phyloP scores from a whole-genome alignment of 371 early-diverging fungal species.

The Basidiobolus meristosporus region DNA sequence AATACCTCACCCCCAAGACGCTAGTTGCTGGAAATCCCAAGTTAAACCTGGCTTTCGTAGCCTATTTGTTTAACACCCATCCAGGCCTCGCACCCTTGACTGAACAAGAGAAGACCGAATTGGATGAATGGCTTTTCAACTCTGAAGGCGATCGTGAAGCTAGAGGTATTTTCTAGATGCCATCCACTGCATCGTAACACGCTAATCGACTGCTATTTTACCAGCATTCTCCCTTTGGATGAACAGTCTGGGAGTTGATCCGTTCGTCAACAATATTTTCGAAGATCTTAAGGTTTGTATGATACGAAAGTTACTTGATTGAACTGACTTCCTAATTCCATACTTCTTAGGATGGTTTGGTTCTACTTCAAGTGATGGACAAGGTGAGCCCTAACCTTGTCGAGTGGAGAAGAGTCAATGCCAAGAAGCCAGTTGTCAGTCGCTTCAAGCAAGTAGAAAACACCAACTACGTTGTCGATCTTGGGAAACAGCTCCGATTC shows the following conservation, averaged over 20 bases:
- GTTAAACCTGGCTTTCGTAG: slow-evolving; percentile 90
- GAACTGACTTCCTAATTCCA: too few relatives aligned
- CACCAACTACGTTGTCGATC: slow-evolving; percentile 72
- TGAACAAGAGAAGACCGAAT: slow-evolving; percentile 59
- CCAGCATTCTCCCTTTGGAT: slow-evolving; percentile 92
- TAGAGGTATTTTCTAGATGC: too few relatives aligned
- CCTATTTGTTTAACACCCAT: slow-evolving; percentile 84
- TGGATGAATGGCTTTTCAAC: slow-evolving; percentile 75
- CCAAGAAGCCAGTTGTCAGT: slow-evolving; percentile 38
- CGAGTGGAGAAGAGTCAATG: slow-evolving; percentile 76
- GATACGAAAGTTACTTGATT: too few relatives aligned
- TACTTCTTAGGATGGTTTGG: slow-evolving; percentile 65
- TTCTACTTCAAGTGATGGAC: slow-evolving; percentile 82
- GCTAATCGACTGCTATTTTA: too few relatives aligned
- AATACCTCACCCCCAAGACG: slow-evolving; percentile 83
- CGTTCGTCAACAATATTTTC: slow-evolving; percentile 81
- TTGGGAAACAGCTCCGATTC: slow-evolving; percentile 72
- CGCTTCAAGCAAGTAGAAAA: slow-evolving; percentile 94
- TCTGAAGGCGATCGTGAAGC: slow-evolving; percentile 52
- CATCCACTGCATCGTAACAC: not conserved
- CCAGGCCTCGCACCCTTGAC: slow-evolving; percentile 80
- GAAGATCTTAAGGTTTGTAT: slow-evolving; percentile 62
- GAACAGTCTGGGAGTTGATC: slow-evolving; percentile 85
- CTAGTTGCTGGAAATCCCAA: slow-evolving; percentile 87
- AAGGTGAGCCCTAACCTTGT: slow-evolving; percentile 76